A percentile compares a stretch with the other conserved stretches of the same genome.
Evolutionary conservation across 2,329 filamentous ascomycete species (phyloP).

Genomic region (Myriosclerotinia curreyana): DNA sequence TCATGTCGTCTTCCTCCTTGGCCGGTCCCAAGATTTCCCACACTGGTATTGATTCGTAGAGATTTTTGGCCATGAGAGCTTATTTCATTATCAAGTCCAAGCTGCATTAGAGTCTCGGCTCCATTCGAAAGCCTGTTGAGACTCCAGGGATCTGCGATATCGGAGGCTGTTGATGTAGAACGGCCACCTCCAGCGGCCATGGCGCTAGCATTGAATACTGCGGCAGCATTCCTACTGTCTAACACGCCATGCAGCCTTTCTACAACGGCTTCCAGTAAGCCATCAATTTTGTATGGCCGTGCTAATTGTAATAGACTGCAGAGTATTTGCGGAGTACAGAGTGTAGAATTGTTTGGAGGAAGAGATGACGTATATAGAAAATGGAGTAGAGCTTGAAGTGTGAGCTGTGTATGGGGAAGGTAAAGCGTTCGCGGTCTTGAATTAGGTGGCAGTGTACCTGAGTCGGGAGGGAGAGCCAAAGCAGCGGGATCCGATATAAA

Average conservation of each 20-base stretch:
- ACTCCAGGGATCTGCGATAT: slow-evolving; percentile 50
- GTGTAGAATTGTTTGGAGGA: slow-evolving; percentile 67
- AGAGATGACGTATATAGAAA: slow-evolving; percentile 92
- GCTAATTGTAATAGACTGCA: slow-evolving; percentile 93
- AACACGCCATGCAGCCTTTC: slow-evolving; percentile 85
- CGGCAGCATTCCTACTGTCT: slow-evolving; percentile 90
- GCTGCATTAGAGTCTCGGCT: slow-evolving; percentile 25
- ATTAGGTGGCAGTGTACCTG: slow-evolving; percentile 54
- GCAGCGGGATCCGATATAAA: slow-evolving; percentile 18
- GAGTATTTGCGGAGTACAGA: slow-evolving; percentile 92
- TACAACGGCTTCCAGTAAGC: slow-evolving; percentile 86
- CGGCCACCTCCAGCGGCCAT: slow-evolving; percentile 95
- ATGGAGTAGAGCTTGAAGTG: slow-evolving; percentile 84
- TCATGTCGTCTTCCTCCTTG: slow-evolving; percentile 38
- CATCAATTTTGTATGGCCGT: slow-evolving; percentile 88
- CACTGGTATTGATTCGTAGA: slow-evolving; percentile 51
- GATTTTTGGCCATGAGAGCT: slow-evolving; percentile 34
- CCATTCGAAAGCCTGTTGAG: slow-evolving; percentile 26
- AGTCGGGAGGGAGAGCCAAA: slow-evolving; percentile 35
- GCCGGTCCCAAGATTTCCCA: slow-evolving; percentile 40
- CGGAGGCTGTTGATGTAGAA: slow-evolving; percentile 59
- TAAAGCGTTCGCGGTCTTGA: slow-evolving; percentile 83
- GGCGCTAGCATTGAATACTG: slow-evolving; percentile 95
- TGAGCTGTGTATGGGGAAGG: slow-evolving; percentile 86
- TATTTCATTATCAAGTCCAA: slow-evolving; percentile 29